Conservation (phyloP, 2,329 filamentous ascomycete species). For the Phoma sp. region DNA sequence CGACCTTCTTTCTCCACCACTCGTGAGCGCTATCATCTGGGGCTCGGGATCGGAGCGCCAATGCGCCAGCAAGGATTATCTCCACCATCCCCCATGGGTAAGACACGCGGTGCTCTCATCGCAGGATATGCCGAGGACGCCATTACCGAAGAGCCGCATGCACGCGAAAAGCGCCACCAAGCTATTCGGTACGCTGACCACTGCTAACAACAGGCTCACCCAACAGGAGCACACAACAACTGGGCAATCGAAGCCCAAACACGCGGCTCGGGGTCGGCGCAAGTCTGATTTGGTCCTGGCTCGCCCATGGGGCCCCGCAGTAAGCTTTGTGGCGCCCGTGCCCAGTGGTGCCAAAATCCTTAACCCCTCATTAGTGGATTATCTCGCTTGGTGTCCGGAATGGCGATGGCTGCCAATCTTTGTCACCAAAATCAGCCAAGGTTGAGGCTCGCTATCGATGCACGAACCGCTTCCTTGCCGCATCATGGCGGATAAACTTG, state of each 20-base stretch:
- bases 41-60: conserved; percentile 6
- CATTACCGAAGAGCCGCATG: conserved; percentile 7
- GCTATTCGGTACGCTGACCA: conserved; percentile 17
- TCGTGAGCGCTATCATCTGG: conserved; percentile 1
- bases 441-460: conserved; percentile 18
- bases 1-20: background rate
- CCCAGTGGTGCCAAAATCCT: conserved; percentile 13
- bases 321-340: conserved; percentile 22
- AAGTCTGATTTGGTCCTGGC: conserved; percentile 6
- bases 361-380: conserved; percentile 18
- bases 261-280: conserved; percentile 11
- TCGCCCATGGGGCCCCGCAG: conserved; percentile 30
- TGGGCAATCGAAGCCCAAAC: background rate
- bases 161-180: conserved; percentile 12
- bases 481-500: conserved; percentile 1
- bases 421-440: conserved; percentile 2
- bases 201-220: conserved; percentile 1
- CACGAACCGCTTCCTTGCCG: conserved; percentile 1
- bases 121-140: conserved; percentile 3
- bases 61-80: conserved; percentile 3
- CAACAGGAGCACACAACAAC: conserved; percentile 6
- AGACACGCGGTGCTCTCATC: conserved; percentile 5
- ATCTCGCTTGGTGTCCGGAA: background rate
- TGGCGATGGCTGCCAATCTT: background rate
- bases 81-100: conserved; percentile 9